Percentiles rank a stretch among this genome's conserved stretches.
These are phyloP conservation scores for Cichorium intybus DNA, from an alignment of 140 eudicot genomes.

Conservation along the genomic window DNA sequence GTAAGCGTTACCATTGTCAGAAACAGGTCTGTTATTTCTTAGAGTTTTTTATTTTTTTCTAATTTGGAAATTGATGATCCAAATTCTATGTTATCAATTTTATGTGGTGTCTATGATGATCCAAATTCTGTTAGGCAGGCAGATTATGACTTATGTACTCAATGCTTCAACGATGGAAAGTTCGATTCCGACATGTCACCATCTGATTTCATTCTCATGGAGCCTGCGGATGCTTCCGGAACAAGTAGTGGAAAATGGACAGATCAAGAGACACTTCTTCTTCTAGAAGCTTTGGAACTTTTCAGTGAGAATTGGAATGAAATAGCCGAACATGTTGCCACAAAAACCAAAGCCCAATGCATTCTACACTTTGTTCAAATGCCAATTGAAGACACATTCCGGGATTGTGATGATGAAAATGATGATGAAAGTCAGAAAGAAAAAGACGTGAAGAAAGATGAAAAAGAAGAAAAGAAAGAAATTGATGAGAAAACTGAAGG, in stretches of 20 bases:
- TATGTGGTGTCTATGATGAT: conserved; percentile 35
- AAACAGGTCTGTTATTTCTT: conserved; percentile 72
- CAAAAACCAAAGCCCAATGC: conserved; percentile 95
- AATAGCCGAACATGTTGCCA: conserved; percentile 99
- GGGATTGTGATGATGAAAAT: conserved; percentile 50
- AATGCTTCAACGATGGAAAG: conserved; percentile 88
- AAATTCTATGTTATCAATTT: conserved; percentile 22
- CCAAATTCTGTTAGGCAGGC: conserved; percentile 66
- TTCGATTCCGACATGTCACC: conserved; percentile 89
- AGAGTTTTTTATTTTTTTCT: background rate
- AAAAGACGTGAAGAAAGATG: conserved; percentile 30
- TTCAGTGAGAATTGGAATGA: conserved; percentile 95
- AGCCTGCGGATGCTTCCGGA: conserved; percentile 90
- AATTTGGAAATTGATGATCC: conserved; percentile 31
- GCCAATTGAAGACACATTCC: conserved; percentile 93
- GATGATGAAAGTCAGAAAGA: conserved; percentile 21
- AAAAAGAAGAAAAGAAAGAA: conserved; percentile 21
- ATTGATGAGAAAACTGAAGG: conserved; percentile 26
- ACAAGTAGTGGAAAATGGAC: conserved; percentile 96
- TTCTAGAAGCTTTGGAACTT: conserved; percentile 94
- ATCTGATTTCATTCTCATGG: conserved; percentile 93
- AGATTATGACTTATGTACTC: conserved; percentile 93
- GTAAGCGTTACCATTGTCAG: conserved; percentile 98
- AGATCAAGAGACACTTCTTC: conserved; percentile 94
- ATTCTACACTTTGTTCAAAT: conserved; percentile 94